Conservation (phyloP, 768 basidiomycete species). For the Filobasidium floriforme region DNA sequence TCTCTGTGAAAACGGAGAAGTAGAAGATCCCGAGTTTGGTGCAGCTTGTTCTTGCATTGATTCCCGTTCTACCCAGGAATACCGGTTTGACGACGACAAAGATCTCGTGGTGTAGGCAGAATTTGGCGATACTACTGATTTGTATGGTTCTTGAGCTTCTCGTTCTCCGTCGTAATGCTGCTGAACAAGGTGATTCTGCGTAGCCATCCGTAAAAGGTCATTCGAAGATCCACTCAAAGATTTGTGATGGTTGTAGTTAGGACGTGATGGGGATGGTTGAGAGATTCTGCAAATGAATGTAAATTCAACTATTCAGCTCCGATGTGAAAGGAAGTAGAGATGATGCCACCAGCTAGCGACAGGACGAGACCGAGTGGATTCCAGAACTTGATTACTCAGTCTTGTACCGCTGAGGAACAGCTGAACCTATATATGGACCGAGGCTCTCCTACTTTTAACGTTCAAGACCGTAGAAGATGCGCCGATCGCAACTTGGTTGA, state of each 20-base stretch:
- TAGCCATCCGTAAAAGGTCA: neutral
- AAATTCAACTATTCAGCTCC: neutral
- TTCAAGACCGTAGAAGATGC: too few relatives aligned
- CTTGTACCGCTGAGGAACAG: too few relatives aligned
- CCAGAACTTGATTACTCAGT: too few relatives aligned
- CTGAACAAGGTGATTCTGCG: neutral
- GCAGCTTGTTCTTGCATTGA: neutral
- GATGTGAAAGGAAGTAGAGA: too few relatives aligned
- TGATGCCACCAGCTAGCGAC: too few relatives aligned
- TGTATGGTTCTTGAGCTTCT: neutral
- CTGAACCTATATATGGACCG: too few relatives aligned
- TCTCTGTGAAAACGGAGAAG: neutral
- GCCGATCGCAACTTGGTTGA: too few relatives aligned
- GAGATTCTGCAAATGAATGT: neutral
- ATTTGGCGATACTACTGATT: neutral
- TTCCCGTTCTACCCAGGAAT: neutral
- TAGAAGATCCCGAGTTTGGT: neutral
- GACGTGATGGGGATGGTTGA: neutral
- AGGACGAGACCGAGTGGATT: too few relatives aligned
- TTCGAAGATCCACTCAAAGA: neutral
- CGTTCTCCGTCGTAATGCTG: neutral
- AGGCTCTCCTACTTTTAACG: too few relatives aligned
- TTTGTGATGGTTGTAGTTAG: neutral
- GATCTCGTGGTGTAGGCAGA: neutral
- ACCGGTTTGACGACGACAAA: neutral